Percentiles rank a stretch among this genome's conserved stretches.
Evolutionary conservation across 352 stramenopile genomes (phyloP).

Genomic region (Phytophthora uliginosa): DNA sequence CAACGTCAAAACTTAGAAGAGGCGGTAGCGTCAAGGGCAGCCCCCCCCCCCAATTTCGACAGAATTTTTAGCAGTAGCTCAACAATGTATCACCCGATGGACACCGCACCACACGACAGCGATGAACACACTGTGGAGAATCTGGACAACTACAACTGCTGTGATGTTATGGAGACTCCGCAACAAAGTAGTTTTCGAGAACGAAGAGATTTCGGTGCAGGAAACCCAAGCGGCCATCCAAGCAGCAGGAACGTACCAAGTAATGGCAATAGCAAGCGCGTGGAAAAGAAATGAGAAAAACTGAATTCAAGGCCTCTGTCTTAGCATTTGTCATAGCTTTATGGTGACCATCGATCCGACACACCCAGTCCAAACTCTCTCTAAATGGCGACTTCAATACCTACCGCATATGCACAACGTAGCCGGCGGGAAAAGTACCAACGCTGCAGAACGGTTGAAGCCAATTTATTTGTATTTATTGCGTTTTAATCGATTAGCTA

Average conservation of each 20-base stretch:
- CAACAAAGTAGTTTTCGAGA: neutral
- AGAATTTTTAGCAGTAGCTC: neutral
- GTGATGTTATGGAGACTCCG: neutral
- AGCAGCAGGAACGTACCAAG: neutral
- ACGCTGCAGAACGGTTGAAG: too few relatives aligned
- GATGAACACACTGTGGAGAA: neutral
- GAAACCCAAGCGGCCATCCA: neutral
- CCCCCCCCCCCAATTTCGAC: neutral
- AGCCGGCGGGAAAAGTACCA: too few relatives aligned
- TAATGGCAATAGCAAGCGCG: neutral
- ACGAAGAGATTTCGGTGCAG: neutral
- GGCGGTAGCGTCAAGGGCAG: neutral
- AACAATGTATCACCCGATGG: neutral
- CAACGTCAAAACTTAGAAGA: neutral
- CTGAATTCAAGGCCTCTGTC: neutral
- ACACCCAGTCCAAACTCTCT: too few relatives aligned
- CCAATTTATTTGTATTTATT: too few relatives aligned
- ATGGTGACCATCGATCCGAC: neutral
- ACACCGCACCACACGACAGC: neutral
- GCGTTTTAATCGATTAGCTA: too few relatives aligned
- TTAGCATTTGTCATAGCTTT: neutral
- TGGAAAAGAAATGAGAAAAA: neutral
- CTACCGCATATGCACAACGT: too few relatives aligned
- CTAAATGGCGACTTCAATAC: too few relatives aligned
- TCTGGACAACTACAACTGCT: neutral